Percentiles rank a stretch among this genome's conserved stretches.
Evolutionary conservation across 2,329 filamentous ascomycete species (phyloP).

Genomic region (Trichoderma brevicompactum): DNA sequence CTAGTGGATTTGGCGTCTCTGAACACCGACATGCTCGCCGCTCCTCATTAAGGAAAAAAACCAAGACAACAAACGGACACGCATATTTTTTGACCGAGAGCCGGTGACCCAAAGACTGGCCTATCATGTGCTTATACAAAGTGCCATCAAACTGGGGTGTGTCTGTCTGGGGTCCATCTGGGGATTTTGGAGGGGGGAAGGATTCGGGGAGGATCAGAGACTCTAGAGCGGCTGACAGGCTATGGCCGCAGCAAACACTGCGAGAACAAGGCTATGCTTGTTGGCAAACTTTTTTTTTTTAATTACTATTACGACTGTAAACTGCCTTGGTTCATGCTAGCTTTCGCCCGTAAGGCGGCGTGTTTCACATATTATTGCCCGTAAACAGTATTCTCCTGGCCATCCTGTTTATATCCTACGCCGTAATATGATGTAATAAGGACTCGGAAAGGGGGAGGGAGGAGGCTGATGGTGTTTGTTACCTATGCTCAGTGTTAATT

Average conservation of each 20-base stretch:
- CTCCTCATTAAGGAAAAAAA: no score
- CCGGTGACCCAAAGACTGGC: neutral
- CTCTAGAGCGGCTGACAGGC: neutral
- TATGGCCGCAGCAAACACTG: neutral
- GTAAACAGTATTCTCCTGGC: neutral
- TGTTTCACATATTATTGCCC: conserved; percentile 5
- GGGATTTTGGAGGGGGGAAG: neutral
- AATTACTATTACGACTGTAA: neutral
- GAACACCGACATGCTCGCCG: no score
- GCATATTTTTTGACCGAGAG: neutral
- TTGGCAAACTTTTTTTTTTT: neutral
- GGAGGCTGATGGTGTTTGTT: neutral
- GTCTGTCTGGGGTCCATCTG: neutral
- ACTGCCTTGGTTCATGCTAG: neutral
- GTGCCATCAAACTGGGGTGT: conserved; percentile 1
- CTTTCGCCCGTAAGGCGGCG: neutral
- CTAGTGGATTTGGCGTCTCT: no score
- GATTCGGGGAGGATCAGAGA: neutral
- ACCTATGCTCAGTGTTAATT: neutral
- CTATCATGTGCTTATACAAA: conserved; percentile 1
- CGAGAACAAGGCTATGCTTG: no score
- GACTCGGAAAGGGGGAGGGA: neutral
- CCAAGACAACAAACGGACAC: no score
- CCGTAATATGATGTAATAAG: neutral
- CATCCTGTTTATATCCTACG: neutral